Evolutionary conservation across 129 eudicot species (phyloP), one percentile per base, ranked within the genome.

Genomic region (Pittosporum tobira): DNA sequence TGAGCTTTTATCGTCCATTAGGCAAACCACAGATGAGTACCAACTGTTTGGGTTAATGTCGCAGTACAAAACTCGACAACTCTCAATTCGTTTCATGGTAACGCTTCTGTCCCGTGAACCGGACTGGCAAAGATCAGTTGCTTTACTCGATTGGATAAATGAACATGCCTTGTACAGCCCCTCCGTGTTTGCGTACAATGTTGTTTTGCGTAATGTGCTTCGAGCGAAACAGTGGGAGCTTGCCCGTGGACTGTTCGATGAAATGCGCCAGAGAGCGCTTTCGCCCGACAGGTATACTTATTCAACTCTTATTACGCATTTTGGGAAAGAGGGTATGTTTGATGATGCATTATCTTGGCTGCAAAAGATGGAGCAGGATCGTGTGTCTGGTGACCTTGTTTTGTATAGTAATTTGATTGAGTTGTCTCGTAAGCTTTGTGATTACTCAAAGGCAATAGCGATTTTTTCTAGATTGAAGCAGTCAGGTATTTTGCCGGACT

Each of bases 291-390:
- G 82, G 82, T 90, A 65, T 47, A 90, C 98, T 0, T 86, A 90
- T 68, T 90, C 98, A 0, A 90, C 83, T 47, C 80, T 90, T 36
- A 86, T 90, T 18, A 85, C 98, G 0, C 75, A 69, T 15, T 90
- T 90, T 76, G 98, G 98, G 65, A 90, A 90, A 57, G 89, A 74
- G 66, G 95, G 95, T 37, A 45, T 81, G 62, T 90, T 85, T 72
- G 95, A 86, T 71, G 86, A 75, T 6, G 98, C 98, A 1, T 74
- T 90, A 37, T 77, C 84, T 59, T 90, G 95, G 98, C 77, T 90
- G 42, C 94, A 83, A 64, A 85, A 80, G 71, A 90, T 90, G 98
- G 98, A 90, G 20, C 82, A 83, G 61, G 95, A 85, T 64, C 75
- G 73, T 11, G 89, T 90, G 53, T 71, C 87, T 0, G 98, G 95